These are phyloP conservation scores for Cladosporium phlei DNA, from an alignment of 2,329 filamentous ascomycete species.

Conservation along the genomic window DNA sequence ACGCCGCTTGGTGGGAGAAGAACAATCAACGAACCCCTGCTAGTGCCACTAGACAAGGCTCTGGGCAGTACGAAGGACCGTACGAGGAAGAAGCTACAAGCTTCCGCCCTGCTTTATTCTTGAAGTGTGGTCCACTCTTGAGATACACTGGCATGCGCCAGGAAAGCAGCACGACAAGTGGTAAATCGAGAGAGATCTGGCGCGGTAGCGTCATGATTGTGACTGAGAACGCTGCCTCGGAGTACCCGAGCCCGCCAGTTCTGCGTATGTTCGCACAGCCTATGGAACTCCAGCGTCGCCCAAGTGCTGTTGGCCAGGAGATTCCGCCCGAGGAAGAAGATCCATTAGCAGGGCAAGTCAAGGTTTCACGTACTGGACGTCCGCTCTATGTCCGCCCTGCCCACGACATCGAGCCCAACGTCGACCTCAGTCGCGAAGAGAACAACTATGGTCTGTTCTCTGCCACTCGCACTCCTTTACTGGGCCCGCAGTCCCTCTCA, in stretches of 20 bases:
- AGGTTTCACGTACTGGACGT: conserved; percentile 76
- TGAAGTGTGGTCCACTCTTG: conserved; percentile 86
- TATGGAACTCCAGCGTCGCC: conserved; percentile 73
- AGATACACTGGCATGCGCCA: conserved; percentile 80
- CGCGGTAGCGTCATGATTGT: conserved; percentile 94
- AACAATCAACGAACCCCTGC: conserved; percentile 21
- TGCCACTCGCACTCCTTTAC: conserved; percentile 31
- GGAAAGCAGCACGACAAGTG: conserved; percentile 43
- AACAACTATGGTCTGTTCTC: conserved; percentile 81
- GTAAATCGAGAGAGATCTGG: conserved; percentile 63
- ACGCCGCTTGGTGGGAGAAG: conserved; percentile 69
- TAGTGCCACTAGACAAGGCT: conserved; percentile 5
- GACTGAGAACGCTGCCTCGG: conserved; percentile 76
- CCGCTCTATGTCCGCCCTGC: conserved; percentile 85
- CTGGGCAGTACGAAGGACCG: conserved; percentile 54
- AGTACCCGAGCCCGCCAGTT: conserved; percentile 71
- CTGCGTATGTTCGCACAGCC: conserved; percentile 83
- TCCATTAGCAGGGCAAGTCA: conserved; percentile 80
- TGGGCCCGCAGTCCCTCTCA: conserved; percentile 23
- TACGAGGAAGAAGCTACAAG: conserved; percentile 62
- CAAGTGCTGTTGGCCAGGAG: conserved; percentile 61
- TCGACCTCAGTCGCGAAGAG: conserved; percentile 74
- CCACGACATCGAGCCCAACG: conserved; percentile 73
- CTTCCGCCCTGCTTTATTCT: conserved; percentile 77
- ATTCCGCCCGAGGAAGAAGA: conserved; percentile 81